Evolutionary conservation across 2,329 filamentous ascomycete species (phyloP), one percentile per base, ranked within the genome.

Genomic region (Madurella mycetomatis): DNA sequence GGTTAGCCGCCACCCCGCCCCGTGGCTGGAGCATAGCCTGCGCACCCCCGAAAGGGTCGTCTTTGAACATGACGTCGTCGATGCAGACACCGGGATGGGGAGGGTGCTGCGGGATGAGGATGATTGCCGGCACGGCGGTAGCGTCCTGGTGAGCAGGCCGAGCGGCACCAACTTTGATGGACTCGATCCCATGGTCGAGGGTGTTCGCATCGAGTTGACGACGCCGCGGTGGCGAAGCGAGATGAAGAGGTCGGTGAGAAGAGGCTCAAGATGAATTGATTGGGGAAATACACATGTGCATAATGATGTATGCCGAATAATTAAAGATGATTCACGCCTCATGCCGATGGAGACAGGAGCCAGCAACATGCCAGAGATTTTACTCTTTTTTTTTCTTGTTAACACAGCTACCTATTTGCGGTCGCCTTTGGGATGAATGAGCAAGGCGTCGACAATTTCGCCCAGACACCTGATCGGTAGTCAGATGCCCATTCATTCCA

Each of bases 311-410:
- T 16, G 40, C n/a, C 16, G 15, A 41, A 15, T 17, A 41, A 25
- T 25, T 25, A 25, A 25, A 25, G 7, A 3, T 25, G 4, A 25
- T 25, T 25, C 25, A 25, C 37, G 37, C 37, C 37, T 40, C 4
- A 13, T 40, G n/a, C n/a, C n/a, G 37, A 32, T n/a, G 18, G 17
- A 32, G 8, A 30, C 32, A 50, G 5, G 39, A 41, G 39, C 40
- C 25, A 34, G 13, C 4, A 25, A 41, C 39, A 48, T 51, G 49
- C 55, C 56, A 62, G 47, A 69, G 64, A 65, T 57, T 72, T 69
- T 68, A 68, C 69, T 70, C 67, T 68, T 68, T 63, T 67, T 65
- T 72, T 66, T 70, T 62, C 18, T 46, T 46, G n/a, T 66, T 25
- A 25, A 25, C 69, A 51, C 66, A 72, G 65, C 67, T 72, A 70